These are phyloP conservation scores for Hirsutella rhossiliensis DNA, from an alignment of 2,329 filamentous ascomycete species.

Conservation along the genomic window DNA sequence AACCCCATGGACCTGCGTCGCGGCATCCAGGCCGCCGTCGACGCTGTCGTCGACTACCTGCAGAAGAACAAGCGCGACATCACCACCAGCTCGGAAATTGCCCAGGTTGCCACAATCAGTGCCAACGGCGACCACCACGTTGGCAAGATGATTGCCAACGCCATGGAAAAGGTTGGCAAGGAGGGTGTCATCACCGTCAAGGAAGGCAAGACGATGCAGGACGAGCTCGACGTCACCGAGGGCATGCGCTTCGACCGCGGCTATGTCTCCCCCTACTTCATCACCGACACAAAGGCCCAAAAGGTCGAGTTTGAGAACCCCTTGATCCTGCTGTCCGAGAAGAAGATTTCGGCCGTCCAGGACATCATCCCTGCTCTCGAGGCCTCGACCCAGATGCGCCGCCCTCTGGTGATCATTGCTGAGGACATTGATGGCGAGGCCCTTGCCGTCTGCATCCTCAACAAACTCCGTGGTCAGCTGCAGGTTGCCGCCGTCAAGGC, in stretches of 20 bases:
- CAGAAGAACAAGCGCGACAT: slow-evolving; percentile 96
- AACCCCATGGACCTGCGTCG: slow-evolving; percentile 98
- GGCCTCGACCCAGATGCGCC: slow-evolving; percentile 88
- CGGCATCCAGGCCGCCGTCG: slow-evolving; percentile 92
- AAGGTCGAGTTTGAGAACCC: slow-evolving; percentile 99
- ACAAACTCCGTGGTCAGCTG: slow-evolving; percentile 99
- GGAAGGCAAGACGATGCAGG: slow-evolving; percentile 96
- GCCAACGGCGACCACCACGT: slow-evolving; percentile 96
- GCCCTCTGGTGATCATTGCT: slow-evolving; percentile 94
- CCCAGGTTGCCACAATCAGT: slow-evolving; percentile 95
- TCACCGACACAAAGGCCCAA: slow-evolving; percentile 95
- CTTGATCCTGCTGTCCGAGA: slow-evolving; percentile 94
- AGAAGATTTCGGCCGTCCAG: slow-evolving; percentile 99
- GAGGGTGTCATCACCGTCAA: slow-evolving; percentile 99
- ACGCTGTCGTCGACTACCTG: slow-evolving; percentile 87
- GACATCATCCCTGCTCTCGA: slow-evolving; percentile 98
- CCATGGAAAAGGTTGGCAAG: slow-evolving; percentile 99
- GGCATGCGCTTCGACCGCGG: slow-evolving; percentile 99
- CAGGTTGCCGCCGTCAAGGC: slow-evolving; percentile 98
- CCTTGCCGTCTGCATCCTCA: slow-evolving; percentile 96
- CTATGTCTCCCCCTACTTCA: slow-evolving; percentile 98
- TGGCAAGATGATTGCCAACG: slow-evolving; percentile 88
- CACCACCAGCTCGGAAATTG: slow-evolving; percentile 92
- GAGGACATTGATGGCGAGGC: slow-evolving; percentile 99
- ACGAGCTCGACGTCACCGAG: slow-evolving; percentile 98